These are phyloP conservation scores for Colletotrichum karsti DNA, from an alignment of 2,329 filamentous ascomycete species.

Conservation along the genomic window DNA sequence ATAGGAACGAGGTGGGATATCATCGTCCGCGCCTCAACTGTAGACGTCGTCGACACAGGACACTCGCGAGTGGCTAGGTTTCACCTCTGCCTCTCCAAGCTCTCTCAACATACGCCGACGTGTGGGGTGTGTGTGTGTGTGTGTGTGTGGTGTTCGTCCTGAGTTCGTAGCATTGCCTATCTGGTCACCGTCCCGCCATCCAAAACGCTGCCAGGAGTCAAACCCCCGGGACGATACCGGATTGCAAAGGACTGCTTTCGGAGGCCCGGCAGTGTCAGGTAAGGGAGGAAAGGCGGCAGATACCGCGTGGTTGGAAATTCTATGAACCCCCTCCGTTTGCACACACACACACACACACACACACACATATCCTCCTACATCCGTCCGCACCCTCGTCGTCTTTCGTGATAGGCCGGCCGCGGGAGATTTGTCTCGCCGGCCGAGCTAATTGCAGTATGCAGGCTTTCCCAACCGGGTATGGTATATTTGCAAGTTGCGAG, in stretches of 20 bases:
- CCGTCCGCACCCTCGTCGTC: not conserved
- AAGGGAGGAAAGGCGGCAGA: not conserved
- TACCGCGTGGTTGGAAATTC: too few relatives aligned
- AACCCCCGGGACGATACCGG: not conserved
- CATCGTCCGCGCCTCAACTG: not conserved
- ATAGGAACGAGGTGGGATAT: not conserved
- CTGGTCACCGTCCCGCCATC: not conserved
- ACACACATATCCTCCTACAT: not conserved
- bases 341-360: not conserved
- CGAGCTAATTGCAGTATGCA: not conserved
- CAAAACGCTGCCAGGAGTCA: not conserved
- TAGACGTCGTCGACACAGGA: not conserved
- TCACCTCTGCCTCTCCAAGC: too few relatives aligned
- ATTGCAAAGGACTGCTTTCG: not conserved
- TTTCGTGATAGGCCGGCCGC: not conserved
- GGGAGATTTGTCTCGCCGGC: constrained; percentile 1
- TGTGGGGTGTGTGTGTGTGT: not conserved
- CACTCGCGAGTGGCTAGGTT: constrained; percentile 1
- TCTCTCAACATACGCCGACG: not conserved
- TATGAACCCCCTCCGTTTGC: not conserved
- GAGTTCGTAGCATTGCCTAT: not conserved
- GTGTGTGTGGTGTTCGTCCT: not conserved
- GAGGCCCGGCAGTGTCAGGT: not conserved
- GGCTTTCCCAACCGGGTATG: constrained; percentile 1
- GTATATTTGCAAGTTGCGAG: not conserved